These are phyloP conservation scores for Colletotrichum somersetense DNA, from an alignment of 2,329 filamentous ascomycete genomes.

Conservation along the genomic window DNA sequence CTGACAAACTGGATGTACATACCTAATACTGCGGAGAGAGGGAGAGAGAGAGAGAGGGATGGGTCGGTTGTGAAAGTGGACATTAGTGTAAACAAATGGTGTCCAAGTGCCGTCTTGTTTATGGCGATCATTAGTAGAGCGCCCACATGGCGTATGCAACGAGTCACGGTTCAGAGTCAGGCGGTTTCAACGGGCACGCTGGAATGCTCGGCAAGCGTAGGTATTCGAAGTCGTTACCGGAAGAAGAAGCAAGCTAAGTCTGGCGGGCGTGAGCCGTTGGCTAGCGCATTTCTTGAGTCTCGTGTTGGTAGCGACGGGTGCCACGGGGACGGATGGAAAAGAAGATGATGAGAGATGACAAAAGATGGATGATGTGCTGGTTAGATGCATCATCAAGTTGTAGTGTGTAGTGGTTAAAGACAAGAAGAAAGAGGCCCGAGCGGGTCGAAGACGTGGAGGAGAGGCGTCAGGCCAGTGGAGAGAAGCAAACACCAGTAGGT, in stretches of 20 bases:
- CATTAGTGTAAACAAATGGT: conserved; percentile 20
- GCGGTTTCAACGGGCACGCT: conserved; percentile 7
- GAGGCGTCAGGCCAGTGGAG: conserved; percentile 1
- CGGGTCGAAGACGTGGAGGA: not conserved
- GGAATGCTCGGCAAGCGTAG: not conserved
- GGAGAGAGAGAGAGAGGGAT: not conserved
- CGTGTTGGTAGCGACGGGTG: conserved; percentile 26
- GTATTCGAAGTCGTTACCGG: conserved; percentile 19
- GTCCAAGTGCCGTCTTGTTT: conserved; percentile 14
- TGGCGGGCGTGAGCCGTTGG: conserved; percentile 24
- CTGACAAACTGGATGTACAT: not conserved
- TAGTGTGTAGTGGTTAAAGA: not conserved
- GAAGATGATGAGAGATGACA: conserved; percentile 3
- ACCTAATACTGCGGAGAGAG: not conserved
- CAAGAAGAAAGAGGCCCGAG: not conserved
- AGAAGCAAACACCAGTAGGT: conserved; percentile 3
- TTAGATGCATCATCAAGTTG: not conserved
- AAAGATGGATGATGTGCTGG: not conserved
- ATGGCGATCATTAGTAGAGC: conserved; percentile 22
- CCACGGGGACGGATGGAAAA: conserved; percentile 10
- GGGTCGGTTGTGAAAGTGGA: conserved; percentile 12
- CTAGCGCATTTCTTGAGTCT: conserved; percentile 34
- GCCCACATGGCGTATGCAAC: conserved; percentile 25
- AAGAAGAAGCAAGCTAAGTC: conserved; percentile 22
- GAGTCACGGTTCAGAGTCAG: conserved; percentile 32